Evolutionary conservation across 305 asterid species (phyloP).

Genomic region (Fraxinus greggii): DNA sequence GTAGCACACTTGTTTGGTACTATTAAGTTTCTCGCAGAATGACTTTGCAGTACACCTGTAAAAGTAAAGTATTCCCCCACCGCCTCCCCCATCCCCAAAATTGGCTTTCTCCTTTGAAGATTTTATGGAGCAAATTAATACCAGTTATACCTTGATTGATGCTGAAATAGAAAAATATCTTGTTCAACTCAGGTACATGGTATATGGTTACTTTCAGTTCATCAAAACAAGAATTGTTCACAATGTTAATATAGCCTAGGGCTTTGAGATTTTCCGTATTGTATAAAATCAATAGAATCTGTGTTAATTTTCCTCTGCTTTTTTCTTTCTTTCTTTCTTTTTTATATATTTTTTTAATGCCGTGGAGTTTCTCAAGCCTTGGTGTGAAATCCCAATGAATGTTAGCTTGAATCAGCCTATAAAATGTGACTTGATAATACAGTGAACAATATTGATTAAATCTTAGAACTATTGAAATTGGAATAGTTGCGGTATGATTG

Average conservation of each 20-base stretch:
- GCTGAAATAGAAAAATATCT: conserved; percentile 8
- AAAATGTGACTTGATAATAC: background rate
- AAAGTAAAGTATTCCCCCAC: background rate
- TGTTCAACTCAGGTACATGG: background rate
- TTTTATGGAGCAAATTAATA: background rate
- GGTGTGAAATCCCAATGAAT: background rate
- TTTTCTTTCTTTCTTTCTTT: background rate
- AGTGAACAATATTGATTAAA: background rate
- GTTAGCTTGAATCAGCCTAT: background rate
- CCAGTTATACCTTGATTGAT: background rate
- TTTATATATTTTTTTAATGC: background rate
- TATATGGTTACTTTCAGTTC: background rate
- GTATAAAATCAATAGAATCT: background rate
- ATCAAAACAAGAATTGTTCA: conserved; percentile 11
- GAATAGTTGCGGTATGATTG: background rate
- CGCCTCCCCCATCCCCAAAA: background rate
- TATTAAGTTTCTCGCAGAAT: background rate
- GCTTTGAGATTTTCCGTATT: background rate
- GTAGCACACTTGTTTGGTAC: conserved; percentile 2
- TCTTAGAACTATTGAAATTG: background rate
- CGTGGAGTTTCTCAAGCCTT: conserved; percentile 8
- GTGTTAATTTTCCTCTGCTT: background rate
- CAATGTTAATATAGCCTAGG: conserved; percentile 3
- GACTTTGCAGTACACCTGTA: background rate
- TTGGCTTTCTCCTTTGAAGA: background rate